Evolutionary conservation across 495 filamentous ascomycete genomes (phyloP).

Genomic region (Penicillium paxilli): DNA sequence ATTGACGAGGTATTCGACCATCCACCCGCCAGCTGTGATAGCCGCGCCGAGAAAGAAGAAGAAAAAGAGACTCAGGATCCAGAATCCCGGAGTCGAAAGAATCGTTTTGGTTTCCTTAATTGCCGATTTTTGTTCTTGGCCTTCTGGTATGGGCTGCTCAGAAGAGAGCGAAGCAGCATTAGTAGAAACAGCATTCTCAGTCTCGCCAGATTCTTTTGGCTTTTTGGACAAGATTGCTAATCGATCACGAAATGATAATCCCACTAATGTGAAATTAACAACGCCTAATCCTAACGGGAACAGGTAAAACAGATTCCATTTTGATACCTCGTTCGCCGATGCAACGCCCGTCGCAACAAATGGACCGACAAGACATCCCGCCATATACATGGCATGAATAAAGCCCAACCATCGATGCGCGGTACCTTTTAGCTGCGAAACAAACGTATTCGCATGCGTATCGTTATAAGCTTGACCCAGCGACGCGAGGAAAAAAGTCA

Average conservation of each 20-base stretch:
- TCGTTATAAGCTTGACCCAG: conserved; percentile 37
- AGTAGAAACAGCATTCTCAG: no score
- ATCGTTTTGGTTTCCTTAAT: conserved; percentile 25
- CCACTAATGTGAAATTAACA: conserved; percentile 19
- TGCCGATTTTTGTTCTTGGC: conserved; percentile 6
- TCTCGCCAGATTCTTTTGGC: no score
- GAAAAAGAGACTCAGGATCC: conserved; percentile 34
- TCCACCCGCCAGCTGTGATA: conserved; percentile 34
- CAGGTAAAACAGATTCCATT: conserved; percentile 29
- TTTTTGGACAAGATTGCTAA: conserved; percentile 7
- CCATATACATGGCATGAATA: conserved; percentile 41
- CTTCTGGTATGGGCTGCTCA: background rate
- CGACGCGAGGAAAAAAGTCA: conserved; percentile 33
- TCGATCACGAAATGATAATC: conserved; percentile 23
- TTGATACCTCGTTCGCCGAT: conserved; percentile 16
- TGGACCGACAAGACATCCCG: conserved; percentile 30
- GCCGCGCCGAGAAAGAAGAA: conserved; percentile 32
- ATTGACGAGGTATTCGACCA: conserved; percentile 33
- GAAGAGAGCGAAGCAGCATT: background rate
- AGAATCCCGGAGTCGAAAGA: conserved; percentile 22
- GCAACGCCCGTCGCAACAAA: conserved; percentile 31
- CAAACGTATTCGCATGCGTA: conserved; percentile 35
- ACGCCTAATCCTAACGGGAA: conserved; percentile 27
- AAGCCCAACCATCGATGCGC: conserved; percentile 35
- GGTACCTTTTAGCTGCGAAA: conserved; percentile 18